Evolutionary conservation across 2,329 filamentous ascomycete genomes (phyloP), one percentile per base, ranked within the genome.

Genomic region (Cordyceps cicadae): DNA sequence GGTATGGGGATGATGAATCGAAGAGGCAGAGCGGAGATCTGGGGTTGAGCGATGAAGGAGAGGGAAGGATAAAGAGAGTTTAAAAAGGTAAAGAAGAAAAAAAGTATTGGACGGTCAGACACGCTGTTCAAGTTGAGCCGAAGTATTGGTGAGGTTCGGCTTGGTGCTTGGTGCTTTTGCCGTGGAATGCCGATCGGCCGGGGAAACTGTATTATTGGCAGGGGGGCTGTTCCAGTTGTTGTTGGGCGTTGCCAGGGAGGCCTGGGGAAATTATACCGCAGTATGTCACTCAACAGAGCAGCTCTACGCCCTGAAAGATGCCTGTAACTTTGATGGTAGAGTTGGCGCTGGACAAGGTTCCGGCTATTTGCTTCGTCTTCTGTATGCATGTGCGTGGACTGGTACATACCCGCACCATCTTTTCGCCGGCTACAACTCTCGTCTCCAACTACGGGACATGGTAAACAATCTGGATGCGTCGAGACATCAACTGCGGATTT

Each of bases 181-280:
- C 57, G 57, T 29, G 57, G 50, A 59, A 59, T 59, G 57, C 57
- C 57, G 57, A 59, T 53, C 57, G 39, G 57, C 49, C 41, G 39
- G 57, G 37, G 50, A n/a, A 52, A 46, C 43, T 24, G 24, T 24
- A 39, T 45, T 26, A 7, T 37, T 43, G 26, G 26, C 37, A 53
- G 29, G 32, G 51, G 32, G 51, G 34, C 14, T 41, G 19, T 14
- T 37, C 34, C 34, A n/a, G 19, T 43, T 43, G 37, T 43, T 43
- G 37, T 37, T 54, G 52, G 52, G 52, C 26, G 39, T 24, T 37
- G 52, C 39, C 19, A 54, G 52, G 34, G 34, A 11, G 12, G 34
- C 34, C 7, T 37, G 34, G 34, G 34, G 34, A 37, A 37, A 14
- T 37, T 37, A 3, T 11, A 37, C 34, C 34, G 12, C 34, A 14